These are phyloP conservation scores for Agrocybe praecox DNA, from an alignment of 768 basidiomycete genomes.

Conservation along the genomic window DNA sequence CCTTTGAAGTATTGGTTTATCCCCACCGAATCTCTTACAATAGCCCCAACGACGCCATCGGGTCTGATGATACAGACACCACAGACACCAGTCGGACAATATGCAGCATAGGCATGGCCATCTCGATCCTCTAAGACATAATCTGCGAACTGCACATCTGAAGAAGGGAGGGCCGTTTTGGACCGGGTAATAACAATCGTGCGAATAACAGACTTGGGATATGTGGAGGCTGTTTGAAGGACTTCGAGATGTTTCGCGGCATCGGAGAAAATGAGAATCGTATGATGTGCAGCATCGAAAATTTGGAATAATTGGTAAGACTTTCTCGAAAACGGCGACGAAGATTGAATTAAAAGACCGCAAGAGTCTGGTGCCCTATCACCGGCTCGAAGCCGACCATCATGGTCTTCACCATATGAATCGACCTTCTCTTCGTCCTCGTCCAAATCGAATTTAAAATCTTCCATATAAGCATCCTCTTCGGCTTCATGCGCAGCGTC, in stretches of 20 bases:
- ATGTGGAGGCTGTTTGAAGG: constrained; percentile 15
- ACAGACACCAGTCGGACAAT: constrained; percentile 32
- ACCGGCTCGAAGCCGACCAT: constrained; percentile 36
- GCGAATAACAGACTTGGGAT: constrained; percentile 24
- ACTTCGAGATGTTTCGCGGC: constrained; percentile 19
- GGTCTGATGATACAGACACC: constrained; percentile 43
- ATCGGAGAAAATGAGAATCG: constrained; percentile 41
- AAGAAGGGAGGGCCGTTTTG: constrained; percentile 10
- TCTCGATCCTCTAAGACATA: constrained; percentile 35
- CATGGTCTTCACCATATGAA: constrained; percentile 25
- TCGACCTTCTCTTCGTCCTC: constrained; percentile 18
- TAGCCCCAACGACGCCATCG: constrained; percentile 46
- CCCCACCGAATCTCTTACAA: constrained; percentile 32
- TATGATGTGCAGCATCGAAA: constrained; percentile 37
- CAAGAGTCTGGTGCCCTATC: constrained; percentile 49
- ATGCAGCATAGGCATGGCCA: constrained; percentile 41
- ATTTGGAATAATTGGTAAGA: constrained; percentile 34
- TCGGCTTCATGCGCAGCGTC: constrained; percentile 7
- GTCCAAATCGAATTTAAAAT: constrained; percentile 7
- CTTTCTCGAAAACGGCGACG: constrained; percentile 13
- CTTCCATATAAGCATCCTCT: constrained; percentile 17
- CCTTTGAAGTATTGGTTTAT: constrained; percentile 35
- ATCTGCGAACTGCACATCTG: constrained; percentile 18
- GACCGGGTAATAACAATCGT: constrained; percentile 27
- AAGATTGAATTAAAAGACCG: constrained; percentile 22